phyloP scores from a whole-genome alignment of 352 stramenopile species.

The Phytopythium kandeliae region DNA sequence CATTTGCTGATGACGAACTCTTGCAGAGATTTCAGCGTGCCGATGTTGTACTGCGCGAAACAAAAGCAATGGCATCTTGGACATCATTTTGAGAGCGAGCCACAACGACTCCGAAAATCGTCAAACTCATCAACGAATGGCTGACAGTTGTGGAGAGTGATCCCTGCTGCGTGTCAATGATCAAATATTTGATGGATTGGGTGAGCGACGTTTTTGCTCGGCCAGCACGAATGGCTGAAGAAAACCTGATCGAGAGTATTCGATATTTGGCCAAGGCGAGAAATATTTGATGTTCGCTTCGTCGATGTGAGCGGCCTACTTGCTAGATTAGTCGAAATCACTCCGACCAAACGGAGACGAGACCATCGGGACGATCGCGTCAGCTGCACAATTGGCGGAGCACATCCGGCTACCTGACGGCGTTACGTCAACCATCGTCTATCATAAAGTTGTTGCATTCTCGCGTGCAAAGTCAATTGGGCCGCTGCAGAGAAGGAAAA shows the following conservation, averaged over 20 bases:
- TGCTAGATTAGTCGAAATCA: slow-evolving; percentile 5
- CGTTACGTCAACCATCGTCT: not conserved
- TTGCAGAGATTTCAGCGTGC: not conserved
- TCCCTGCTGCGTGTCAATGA: slow-evolving; percentile 10
- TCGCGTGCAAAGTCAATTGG: slow-evolving; percentile 1
- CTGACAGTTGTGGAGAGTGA: slow-evolving; percentile 13
- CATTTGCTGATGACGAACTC: slow-evolving; percentile 6
- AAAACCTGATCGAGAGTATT: not conserved
- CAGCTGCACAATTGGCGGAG: slow-evolving; percentile 1
- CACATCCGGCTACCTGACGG: not conserved
- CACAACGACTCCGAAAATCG: not conserved
- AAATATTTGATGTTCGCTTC: too few species aligned
- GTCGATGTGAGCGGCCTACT: slow-evolving; percentile 4
- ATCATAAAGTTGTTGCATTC: slow-evolving; percentile 6
- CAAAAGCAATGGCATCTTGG: not conserved
- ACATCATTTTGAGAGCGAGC: slow-evolving; percentile 8
- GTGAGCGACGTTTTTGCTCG: slow-evolving; percentile 1
- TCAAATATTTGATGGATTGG: slow-evolving; percentile 10
- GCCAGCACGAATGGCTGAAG: not conserved
- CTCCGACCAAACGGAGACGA: slow-evolving; percentile 1
- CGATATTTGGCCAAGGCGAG: too few species aligned
- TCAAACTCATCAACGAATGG: slow-evolving; percentile 6
- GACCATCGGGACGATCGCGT: slow-evolving; percentile 2
- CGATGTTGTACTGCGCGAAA: not conserved
- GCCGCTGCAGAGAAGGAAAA: not conserved